phyloP scores from a whole-genome alignment of 768 basidiomycete species.

The Trametes coccinea region DNA sequence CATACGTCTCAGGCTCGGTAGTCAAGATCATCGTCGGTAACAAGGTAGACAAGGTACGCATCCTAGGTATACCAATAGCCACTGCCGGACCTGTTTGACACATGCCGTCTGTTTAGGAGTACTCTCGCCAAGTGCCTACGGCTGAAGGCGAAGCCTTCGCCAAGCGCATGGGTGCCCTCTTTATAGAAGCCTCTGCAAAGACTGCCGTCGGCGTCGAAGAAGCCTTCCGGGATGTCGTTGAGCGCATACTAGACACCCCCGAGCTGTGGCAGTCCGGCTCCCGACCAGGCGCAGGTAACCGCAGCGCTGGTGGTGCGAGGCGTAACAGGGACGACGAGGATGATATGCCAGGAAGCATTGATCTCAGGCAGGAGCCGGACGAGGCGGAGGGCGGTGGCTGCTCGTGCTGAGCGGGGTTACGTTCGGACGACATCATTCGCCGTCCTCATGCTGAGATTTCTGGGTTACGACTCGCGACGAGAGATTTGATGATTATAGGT shows the following conservation, averaged over 20 bases:
- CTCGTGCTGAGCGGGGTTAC: conserved; percentile 30
- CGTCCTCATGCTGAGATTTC: too few species aligned
- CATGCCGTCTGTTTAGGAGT: conserved; percentile 56
- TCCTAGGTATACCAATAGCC: background rate
- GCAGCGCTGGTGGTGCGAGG: conserved; percentile 16
- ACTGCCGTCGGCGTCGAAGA: conserved; percentile 82
- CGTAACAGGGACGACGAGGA: conserved; percentile 23
- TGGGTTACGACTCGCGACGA: conserved; percentile 1
- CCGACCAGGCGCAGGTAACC: background rate
- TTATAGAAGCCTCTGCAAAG: conserved; percentile 93
- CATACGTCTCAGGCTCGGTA: conserved; percentile 82
- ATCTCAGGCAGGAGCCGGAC: conserved; percentile 29
- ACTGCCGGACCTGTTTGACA: background rate
- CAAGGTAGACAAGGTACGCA: conserved; percentile 84
- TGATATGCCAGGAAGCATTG: conserved; percentile 47
- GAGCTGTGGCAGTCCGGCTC: conserved; percentile 62
- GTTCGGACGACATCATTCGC: too few species aligned
- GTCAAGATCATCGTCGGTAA: conserved; percentile 95
- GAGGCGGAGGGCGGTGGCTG: conserved; percentile 33
- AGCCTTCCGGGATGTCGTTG: conserved; percentile 75
- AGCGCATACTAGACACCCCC: conserved; percentile 79
- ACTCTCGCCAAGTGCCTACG: conserved; percentile 82
- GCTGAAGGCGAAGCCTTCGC: conserved; percentile 83
- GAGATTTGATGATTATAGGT: background rate
- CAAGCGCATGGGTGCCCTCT: conserved; percentile 75